Base-by-base conservation (phyloP, 2,329 filamentous ascomycete species). In the Madurella mycetomatis region DNA sequence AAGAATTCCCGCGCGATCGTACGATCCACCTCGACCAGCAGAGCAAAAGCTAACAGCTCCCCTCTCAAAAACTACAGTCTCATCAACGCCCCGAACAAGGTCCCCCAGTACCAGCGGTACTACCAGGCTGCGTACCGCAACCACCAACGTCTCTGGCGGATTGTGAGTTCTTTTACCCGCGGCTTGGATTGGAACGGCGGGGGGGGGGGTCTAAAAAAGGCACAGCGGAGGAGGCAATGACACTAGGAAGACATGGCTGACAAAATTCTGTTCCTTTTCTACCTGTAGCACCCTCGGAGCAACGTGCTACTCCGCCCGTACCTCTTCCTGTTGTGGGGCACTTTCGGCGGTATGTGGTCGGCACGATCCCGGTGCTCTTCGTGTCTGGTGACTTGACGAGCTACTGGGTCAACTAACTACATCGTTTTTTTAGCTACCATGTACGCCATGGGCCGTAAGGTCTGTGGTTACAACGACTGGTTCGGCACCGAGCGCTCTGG, bases 391-490 rank as follows among this genome's bases (percentile, higher is more conserved):
- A 12, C 16, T 25, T 19, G 39, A 49, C 45, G 54, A 57, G 25
- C 25, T 25, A 25, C 25, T 25, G 25, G 25, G 25, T 25, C 25
- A 25, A 25, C 25, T 25, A 25, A 25, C 25, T 25, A 25, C 25
- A 7, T 44, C 53, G 49, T 17, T 32, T 56, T 30, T 44, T 51
- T 60, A 84, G 81, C 73, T 51, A 69, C 74, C 62, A 75, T 89
- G 73, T 92, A 88, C 77, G 86, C 85, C 76, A 85, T 87, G 76
- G 75, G 79, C 70, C 86, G 88, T 70, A 84, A 88, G 76, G 75
- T 88, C 61, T 69, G 85, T 60, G 88, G 88, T 67, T 83, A 92
- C 80, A 92, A 90, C 82, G 89, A 85, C 59, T 91, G 85, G 84
- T 88, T 83, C 66, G 74, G 78, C 68, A 78, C 74, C 62, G 83